Evolutionary conservation across 805 yeast species (phyloP).

Genomic region (Wickerhamiella vanderwaltii): DNA sequence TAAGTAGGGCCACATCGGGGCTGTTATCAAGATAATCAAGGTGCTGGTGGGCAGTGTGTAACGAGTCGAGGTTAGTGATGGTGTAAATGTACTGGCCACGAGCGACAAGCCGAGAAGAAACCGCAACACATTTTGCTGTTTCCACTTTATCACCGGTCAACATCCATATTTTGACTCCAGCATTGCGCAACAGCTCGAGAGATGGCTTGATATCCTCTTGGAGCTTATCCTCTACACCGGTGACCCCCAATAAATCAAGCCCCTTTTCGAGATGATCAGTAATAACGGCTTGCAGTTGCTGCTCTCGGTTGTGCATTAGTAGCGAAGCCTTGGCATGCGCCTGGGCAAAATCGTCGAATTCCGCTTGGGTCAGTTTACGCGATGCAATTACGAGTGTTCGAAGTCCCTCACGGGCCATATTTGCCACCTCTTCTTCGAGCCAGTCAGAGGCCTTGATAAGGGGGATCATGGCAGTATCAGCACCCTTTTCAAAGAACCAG

Average conservation of each 20-base stretch:
- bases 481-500: conserved; percentile 89
- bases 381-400: conserved; percentile 92
- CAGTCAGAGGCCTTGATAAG: conserved; percentile 84
- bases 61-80: conserved; percentile 48
- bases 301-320: conserved; percentile 70
- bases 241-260: conserved; percentile 75
- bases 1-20: conserved; percentile 59
- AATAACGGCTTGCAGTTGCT: conserved; percentile 55
- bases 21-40: conserved; percentile 59
- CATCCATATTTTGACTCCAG: conserved; percentile 98
- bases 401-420: conserved; percentile 97
- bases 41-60: conserved; percentile 59
- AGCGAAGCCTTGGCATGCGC: conserved; percentile 63
- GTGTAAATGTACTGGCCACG: conserved; percentile 91
- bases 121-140: conserved; percentile 94
- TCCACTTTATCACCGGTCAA: conserved; percentile 97
- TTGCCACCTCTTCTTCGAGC: conserved; percentile 94
- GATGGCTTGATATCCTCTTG: conserved; percentile 88
- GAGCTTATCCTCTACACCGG: conserved; percentile 94
- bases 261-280: conserved; percentile 63
- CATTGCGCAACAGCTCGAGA: conserved; percentile 83
- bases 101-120: conserved; percentile 84
- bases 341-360: conserved; percentile 50
- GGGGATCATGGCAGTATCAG: conserved; percentile 82
- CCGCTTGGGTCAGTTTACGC: conserved; percentile 44